Conservation (phyloP, 768 basidiomycete species). For the Mycena rebaudengoi region DNA sequence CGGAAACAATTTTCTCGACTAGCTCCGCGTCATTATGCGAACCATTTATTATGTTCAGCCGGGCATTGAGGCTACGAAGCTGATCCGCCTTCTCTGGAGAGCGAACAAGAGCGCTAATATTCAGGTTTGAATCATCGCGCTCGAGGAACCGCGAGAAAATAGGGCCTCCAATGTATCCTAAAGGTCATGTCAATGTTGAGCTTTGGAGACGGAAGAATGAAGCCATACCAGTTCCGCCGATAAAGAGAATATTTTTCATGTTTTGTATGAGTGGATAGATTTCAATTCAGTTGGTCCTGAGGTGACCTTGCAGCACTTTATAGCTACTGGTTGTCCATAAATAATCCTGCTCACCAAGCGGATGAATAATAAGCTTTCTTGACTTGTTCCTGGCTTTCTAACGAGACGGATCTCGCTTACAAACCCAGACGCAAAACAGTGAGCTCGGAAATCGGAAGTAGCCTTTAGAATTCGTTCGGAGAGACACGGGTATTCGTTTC, state of each 20-base stretch:
- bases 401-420: neutral
- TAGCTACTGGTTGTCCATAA: neutral
- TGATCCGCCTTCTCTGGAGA: slow-evolving; percentile 2
- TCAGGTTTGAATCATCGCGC: neutral
- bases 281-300: neutral
- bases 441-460: neutral
- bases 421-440: neutral
- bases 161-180: slow-evolving; percentile 15
- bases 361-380: slow-evolving; percentile 3
- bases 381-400: too few species aligned
- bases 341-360: slow-evolving; percentile 5
- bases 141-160: slow-evolving; percentile 13
- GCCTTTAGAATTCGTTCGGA: neutral
- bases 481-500: neutral
- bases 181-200: neutral
- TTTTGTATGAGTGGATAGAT: neutral
- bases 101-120: slow-evolving; percentile 6
- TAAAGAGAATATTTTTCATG: slow-evolving; percentile 17
- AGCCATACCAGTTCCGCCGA: slow-evolving; percentile 8
- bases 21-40: slow-evolving; percentile 39
- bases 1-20: slow-evolving; percentile 35
- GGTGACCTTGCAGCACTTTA: neutral
- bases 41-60: slow-evolving; percentile 30
- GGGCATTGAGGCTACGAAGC: neutral
- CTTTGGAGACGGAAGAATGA: neutral